Evolutionary conservation across 169 alveolate genomes (phyloP).

Genomic region (Eimeria brunetti): DNA sequence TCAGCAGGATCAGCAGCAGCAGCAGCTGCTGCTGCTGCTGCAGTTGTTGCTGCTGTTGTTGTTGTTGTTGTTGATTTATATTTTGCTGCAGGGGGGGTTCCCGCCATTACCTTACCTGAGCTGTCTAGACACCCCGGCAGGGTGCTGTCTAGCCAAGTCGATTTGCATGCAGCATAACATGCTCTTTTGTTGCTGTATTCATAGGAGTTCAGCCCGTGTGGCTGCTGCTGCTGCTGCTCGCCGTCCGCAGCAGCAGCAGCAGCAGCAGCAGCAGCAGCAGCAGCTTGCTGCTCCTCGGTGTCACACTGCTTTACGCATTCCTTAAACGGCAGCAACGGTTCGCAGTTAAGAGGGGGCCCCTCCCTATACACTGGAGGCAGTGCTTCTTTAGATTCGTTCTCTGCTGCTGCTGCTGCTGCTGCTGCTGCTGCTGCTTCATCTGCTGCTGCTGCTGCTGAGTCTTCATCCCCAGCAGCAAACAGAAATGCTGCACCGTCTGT

Average conservation of each 20-base stretch:
- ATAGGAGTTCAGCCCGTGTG: conserved; percentile 38
- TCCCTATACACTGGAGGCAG: conserved; percentile 39
- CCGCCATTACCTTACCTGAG: conserved; percentile 26
- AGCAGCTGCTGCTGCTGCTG: neutral
- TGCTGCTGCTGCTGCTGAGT: neutral
- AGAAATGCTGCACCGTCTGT: neutral
- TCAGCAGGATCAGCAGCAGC: neutral
- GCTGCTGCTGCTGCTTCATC: too few species aligned
- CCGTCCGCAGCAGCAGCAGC: too few species aligned
- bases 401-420: neutral
- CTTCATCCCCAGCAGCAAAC: too few species aligned
- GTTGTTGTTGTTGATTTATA: conserved; percentile 27
- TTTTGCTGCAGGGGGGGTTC: conserved; percentile 43
- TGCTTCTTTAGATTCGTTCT: neutral
- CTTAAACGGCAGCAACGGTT: conserved; percentile 38
- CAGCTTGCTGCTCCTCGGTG: too few species aligned
- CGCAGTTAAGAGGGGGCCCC: conserved; percentile 29
- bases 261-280: too few species aligned
- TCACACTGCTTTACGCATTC: conserved; percentile 16
- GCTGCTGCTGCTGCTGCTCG: neutral
- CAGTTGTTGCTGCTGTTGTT: conserved; percentile 16
- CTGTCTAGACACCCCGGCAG: conserved; percentile 56
- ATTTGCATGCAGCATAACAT: conserved; percentile 28
- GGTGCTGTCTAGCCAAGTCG: conserved; percentile 49
- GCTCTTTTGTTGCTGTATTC: conserved; percentile 50